phyloP scores from a whole-genome alignment of 2,329 filamentous ascomycete genomes.

The Lachnellula suecica region DNA sequence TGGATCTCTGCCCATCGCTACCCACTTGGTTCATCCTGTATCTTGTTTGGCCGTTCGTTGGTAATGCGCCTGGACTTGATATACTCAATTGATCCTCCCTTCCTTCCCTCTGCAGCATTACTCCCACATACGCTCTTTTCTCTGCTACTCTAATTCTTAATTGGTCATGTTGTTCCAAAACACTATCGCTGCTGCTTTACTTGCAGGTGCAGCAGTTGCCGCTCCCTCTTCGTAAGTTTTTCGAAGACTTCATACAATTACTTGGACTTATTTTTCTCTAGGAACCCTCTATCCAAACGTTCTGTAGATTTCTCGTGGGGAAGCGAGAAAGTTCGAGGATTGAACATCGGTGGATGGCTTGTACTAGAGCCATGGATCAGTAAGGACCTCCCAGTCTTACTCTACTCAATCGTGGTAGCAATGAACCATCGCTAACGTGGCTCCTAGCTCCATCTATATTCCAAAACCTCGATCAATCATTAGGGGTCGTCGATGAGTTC shows the following conservation, averaged over 20 bases:
- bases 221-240: conserved; percentile 7
- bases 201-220: conserved; percentile 10
- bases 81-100: neutral
- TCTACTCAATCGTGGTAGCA: too few species aligned
- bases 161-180: conserved; percentile 20
- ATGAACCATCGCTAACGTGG: neutral
- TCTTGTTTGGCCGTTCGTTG: neutral
- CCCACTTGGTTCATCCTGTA: neutral
- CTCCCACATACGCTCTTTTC: conserved; percentile 1
- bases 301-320: conserved; percentile 46
- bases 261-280: neutral
- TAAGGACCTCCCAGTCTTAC: neutral
- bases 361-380: conserved; percentile 11
- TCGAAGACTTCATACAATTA: neutral
- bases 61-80: neutral
- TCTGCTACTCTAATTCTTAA: conserved; percentile 4
- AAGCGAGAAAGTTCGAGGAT: conserved; percentile 43
- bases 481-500: conserved; percentile 33
- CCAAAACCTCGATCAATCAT: conserved; percentile 33
- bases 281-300: conserved; percentile 22
- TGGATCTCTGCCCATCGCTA: neutral
- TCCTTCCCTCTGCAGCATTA: conserved; percentile 3
- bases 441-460: conserved; percentile 50
- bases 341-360: conserved; percentile 40
- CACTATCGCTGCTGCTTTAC: conserved; percentile 13